phyloP scores from a whole-genome alignment of 2,329 filamentous ascomycete species.

The Cordyceps militaris region DNA sequence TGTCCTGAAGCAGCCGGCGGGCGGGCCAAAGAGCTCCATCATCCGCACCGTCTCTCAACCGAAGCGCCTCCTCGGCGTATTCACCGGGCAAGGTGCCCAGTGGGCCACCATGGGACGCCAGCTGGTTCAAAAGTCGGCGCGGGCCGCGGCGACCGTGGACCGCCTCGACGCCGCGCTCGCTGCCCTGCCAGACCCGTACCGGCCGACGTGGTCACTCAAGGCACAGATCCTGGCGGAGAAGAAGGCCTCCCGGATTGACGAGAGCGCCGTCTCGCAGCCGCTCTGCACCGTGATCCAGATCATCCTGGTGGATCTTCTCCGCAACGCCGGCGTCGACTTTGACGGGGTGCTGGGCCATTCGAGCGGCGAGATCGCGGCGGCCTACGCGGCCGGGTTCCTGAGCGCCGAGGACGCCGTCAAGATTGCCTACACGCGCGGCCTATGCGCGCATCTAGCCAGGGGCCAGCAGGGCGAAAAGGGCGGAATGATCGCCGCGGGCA shows the following conservation, averaged over 20 bases:
- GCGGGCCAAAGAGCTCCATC: background rate
- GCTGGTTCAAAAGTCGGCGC: conserved; percentile 23
- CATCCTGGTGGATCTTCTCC: conserved; percentile 32
- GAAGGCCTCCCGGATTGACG: conserved; percentile 21
- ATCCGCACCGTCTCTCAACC: background rate
- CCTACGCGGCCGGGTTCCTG: conserved; percentile 33
- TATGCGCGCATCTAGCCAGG: conserved; percentile 26
- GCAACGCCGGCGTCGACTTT: conserved; percentile 30
- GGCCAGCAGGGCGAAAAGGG: conserved; percentile 34
- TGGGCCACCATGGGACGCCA: conserved; percentile 24
- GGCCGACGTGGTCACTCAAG: conserved; percentile 24
- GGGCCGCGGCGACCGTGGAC: conserved; percentile 18
- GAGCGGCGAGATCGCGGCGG: conserved; percentile 37
- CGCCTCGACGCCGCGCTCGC: conserved; percentile 21
- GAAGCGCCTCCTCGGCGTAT: conserved; percentile 17
- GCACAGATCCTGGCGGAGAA: conserved; percentile 25
- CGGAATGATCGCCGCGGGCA: conserved; percentile 43
- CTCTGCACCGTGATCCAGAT: conserved; percentile 36
- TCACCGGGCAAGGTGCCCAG: conserved; percentile 28
- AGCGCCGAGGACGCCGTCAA: conserved; percentile 34
- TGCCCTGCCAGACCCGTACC: conserved; percentile 17
- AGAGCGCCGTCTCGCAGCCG: conserved; percentile 30
- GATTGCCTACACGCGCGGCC: conserved; percentile 40
- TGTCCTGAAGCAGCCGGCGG: background rate
- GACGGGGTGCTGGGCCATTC: conserved; percentile 34